Conservation (phyloP, 2,329 filamentous ascomycete genomes). For the Pyricularia pennisetigena region DNA sequence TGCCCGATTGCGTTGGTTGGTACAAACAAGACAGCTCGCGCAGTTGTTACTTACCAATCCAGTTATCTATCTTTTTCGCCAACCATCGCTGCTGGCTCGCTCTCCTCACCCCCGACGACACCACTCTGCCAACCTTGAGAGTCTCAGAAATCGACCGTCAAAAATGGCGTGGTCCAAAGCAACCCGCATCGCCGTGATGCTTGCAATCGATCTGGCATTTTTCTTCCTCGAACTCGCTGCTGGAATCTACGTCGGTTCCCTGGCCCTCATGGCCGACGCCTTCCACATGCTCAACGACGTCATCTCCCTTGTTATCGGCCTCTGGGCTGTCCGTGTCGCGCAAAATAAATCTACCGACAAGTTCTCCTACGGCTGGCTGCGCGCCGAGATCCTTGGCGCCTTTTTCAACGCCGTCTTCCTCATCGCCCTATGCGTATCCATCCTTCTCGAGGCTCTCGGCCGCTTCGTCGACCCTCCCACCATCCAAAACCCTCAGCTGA, state of each 20-base stretch:
- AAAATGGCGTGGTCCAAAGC: slow-evolving; percentile 87
- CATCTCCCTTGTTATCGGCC: slow-evolving; percentile 79
- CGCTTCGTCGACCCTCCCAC: slow-evolving; percentile 86
- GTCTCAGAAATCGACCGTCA: background rate
- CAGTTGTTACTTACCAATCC: background rate
- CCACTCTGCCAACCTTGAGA: background rate
- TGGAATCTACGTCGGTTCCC: slow-evolving; percentile 79
- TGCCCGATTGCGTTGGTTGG: background rate
- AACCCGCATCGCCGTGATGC: slow-evolving; percentile 83
- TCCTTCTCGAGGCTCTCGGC: slow-evolving; percentile 89
- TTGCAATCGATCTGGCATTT: slow-evolving; percentile 81
- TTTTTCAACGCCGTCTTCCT: slow-evolving; percentile 97
- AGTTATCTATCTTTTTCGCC: background rate
- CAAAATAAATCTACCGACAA: slow-evolving; percentile 77
- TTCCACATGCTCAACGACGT: slow-evolving; percentile 99
- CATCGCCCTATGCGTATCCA: slow-evolving; percentile 90
- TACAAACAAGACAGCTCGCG: background rate
- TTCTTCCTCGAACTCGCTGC: slow-evolving; percentile 82
- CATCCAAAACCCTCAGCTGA: slow-evolving; percentile 74
- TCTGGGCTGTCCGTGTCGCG: slow-evolving; percentile 91
- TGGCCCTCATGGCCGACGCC: slow-evolving; percentile 90
- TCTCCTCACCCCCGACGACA: background rate
- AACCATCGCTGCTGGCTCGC: background rate
- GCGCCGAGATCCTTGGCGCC: slow-evolving; percentile 91
- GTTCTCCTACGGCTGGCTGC: slow-evolving; percentile 97